Conservation (phyloP, 257 asterid genomes). For the Voacanga thouarsii region DNA sequence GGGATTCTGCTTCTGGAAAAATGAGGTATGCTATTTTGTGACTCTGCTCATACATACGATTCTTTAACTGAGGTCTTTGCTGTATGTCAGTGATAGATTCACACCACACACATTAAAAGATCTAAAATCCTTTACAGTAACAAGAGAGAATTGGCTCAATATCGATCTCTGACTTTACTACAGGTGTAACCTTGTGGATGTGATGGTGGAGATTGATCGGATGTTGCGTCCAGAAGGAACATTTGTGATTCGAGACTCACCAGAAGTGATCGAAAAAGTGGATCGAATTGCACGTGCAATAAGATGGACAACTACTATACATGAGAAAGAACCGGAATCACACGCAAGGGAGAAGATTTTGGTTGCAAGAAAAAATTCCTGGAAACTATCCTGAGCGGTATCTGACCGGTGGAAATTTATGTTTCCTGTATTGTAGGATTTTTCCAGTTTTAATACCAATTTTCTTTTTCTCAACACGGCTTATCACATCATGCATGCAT, state of each 20-base stretch:
- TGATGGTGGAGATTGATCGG: conserved; percentile 93
- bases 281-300: conserved; percentile 63
- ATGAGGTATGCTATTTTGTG: conserved; percentile 46
- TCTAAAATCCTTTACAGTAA: neutral
- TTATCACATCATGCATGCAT: neutral
- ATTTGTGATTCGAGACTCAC: conserved; percentile 72
- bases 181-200: conserved; percentile 94
- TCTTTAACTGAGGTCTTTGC: neutral
- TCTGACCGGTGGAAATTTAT: neutral
- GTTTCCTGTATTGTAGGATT: neutral
- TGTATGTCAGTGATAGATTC: neutral
- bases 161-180: conserved; percentile 5
- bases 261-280: conserved; percentile 64
- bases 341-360: conserved; percentile 65
- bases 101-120: neutral
- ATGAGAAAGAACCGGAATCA: conserved; percentile 71
- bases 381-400: conserved; percentile 44
- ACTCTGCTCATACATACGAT: neutral
- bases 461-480: neutral
- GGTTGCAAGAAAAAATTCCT: conserved; percentile 68
- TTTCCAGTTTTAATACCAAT: neutral
- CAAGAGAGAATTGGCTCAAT: neutral
- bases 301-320: conserved; percentile 68
- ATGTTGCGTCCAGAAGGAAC: conserved; percentile 93
- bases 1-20: conserved; percentile 63